A percentile compares a stretch with the other conserved stretches of the same genome.
phyloP scores from a whole-genome alignment of 83 land plant genomes.

The Diphasiastrum complanatum region DNA sequence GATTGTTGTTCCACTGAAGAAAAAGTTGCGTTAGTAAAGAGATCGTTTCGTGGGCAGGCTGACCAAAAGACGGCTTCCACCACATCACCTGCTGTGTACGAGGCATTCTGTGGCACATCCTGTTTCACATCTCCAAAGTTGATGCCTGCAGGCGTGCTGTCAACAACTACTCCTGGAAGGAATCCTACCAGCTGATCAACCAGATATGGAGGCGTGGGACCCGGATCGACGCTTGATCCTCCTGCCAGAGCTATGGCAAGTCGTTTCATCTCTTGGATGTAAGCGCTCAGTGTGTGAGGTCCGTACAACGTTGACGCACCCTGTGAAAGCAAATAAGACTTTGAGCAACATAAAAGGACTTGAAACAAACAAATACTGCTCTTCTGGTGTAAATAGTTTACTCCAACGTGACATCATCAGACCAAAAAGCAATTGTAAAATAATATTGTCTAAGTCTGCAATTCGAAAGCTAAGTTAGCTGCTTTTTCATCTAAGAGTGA shows the following conservation, averaged over 20 bases:
- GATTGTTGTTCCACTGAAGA: not conserved
- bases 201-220: slow-evolving; percentile 7
- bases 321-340: slow-evolving; percentile 4
- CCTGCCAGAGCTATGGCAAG: not conserved
- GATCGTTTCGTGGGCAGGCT: slow-evolving; percentile 8
- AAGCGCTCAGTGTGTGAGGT: slow-evolving; percentile 15
- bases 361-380: too few relatives aligned
- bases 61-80: slow-evolving; percentile 10
- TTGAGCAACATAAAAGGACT: too few relatives aligned
- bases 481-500: too few relatives aligned
- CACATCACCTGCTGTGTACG: slow-evolving; percentile 1
- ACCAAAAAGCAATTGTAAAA: too few relatives aligned
- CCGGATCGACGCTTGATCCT: not conserved
- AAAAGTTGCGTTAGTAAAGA: slow-evolving; percentile 1
- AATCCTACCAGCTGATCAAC: not conserved
- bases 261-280: slow-evolving; percentile 3
- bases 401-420: too few relatives aligned
- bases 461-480: too few relatives aligned
- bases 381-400: too few relatives aligned
- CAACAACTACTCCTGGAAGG: slow-evolving; percentile 1
- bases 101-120: slow-evolving; percentile 3
- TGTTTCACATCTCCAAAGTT: slow-evolving; percentile 4
- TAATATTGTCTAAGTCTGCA: too few relatives aligned
- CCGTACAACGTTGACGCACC: slow-evolving; percentile 13
- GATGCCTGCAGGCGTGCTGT: slow-evolving; percentile 9